Conservation (phyloP, 1,284 basidiomycete species). For the Trichosporon sp. region DNA sequence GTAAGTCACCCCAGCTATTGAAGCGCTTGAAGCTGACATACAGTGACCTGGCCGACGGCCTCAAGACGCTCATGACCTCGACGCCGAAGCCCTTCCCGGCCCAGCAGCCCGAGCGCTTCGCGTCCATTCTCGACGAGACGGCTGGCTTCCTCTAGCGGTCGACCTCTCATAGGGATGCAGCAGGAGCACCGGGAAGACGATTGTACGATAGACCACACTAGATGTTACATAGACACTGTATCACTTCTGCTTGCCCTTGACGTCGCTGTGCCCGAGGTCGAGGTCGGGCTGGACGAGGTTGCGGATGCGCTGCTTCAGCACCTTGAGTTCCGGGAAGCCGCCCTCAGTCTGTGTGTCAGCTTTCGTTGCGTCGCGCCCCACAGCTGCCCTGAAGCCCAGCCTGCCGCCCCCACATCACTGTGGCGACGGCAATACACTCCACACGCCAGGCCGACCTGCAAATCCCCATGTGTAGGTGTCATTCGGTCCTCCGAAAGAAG, state of each 20-base stretch:
- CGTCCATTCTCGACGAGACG: slow-evolving; percentile 15
- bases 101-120: slow-evolving; percentile 16
- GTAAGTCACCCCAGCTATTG: slow-evolving; percentile 23
- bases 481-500: too few relatives aligned
- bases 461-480: too few relatives aligned
- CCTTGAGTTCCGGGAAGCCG: slow-evolving; percentile 70
- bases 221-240: slow-evolving; percentile 2
- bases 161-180: neutral
- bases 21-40: neutral
- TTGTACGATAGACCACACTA: neutral
- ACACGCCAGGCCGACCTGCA: too few relatives aligned
- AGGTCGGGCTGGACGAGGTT: slow-evolving; percentile 72
- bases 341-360: slow-evolving; percentile 66
- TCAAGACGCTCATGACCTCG: slow-evolving; percentile 3
- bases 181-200: too few relatives aligned
- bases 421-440: too few relatives aligned
- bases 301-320: slow-evolving; percentile 78
- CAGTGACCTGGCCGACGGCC: slow-evolving; percentile 7
- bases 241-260: slow-evolving; percentile 12
- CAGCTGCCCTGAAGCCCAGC: too few relatives aligned
- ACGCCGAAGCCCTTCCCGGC: slow-evolving; percentile 20
- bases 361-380: neutral
- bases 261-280: slow-evolving; percentile 76
- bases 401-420: neutral
- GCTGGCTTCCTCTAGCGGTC: slow-evolving; percentile 12